A percentile compares a stretch with the other conserved stretches of the same genome.
Evolutionary conservation across 2,329 filamentous ascomycete genomes (phyloP).

Genomic region (Arthrobotrys megalospora): DNA sequence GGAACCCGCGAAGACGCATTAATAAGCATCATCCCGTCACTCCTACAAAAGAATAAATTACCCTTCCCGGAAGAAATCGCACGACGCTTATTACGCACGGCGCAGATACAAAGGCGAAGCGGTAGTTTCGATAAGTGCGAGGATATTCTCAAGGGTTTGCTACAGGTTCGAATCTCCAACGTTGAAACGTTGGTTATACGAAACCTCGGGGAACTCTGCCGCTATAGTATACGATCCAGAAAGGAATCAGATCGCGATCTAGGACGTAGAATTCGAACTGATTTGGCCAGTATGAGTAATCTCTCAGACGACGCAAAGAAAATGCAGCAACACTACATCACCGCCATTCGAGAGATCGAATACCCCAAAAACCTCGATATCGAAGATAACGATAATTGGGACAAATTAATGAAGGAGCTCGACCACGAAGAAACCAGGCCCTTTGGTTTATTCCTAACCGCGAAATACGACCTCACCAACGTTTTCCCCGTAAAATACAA

Average conservation of each 20-base stretch:
- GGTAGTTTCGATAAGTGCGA: constrained; percentile 21
- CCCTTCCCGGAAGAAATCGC: background rate
- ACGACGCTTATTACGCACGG: background rate
- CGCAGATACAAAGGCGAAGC: constrained; percentile 10
- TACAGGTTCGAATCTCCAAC: background rate
- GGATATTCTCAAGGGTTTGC: constrained; percentile 4
- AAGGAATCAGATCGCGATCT: background rate
- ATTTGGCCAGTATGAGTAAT: background rate
- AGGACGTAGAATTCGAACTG: background rate
- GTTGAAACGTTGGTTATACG: constrained; percentile 2
- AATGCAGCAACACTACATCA: constrained; percentile 1
- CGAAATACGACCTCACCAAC: constrained; percentile 1
- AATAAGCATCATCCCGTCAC: constrained; percentile 17
- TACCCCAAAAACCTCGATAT: background rate
- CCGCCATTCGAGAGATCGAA: background rate
- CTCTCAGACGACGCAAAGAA: background rate
- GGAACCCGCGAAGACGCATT: constrained; percentile 29
- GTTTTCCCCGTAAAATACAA: no score
- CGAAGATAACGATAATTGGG: background rate
- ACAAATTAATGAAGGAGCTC: background rate
- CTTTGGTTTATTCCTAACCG: background rate
- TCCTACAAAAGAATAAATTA: constrained; percentile 1
- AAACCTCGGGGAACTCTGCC: constrained; percentile 24
- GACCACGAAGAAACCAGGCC: background rate
- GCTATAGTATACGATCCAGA: constrained; percentile 2